Evolutionary conservation across 441 rosid genomes (phyloP).

Genomic region (Macaranga tanarius): DNA sequence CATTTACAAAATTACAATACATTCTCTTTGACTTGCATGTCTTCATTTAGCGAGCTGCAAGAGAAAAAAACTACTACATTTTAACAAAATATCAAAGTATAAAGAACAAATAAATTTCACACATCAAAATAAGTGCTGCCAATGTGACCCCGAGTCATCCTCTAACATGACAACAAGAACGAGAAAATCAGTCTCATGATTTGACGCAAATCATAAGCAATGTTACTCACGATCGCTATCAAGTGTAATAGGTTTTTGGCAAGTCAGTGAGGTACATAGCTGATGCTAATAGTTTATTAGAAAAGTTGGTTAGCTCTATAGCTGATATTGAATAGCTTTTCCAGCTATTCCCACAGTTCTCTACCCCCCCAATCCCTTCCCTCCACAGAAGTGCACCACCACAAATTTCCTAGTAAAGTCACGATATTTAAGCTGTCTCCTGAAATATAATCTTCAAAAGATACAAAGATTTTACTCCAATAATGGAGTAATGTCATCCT

Average conservation of each 20-base stretch:
- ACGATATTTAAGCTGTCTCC: no score
- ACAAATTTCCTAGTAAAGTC: no score
- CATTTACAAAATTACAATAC: not conserved
- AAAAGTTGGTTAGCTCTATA: not conserved
- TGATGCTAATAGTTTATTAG: no score
- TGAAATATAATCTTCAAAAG: no score
- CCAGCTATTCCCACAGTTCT: not conserved
- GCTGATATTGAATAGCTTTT: not conserved
- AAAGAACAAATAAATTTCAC: not conserved
- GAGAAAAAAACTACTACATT: not conserved
- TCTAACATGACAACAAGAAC: no score
- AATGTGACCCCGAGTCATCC: not conserved
- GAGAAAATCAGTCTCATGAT: not conserved
- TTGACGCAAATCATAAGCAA: not conserved
- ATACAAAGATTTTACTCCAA: no score
- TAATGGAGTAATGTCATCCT: no score
- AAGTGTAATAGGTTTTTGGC: not conserved
- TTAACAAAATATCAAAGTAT: not conserved
- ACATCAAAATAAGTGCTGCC: not conserved
- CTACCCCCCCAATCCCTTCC: no score
- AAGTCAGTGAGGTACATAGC: not conserved
- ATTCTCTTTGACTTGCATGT: conserved; percentile 1
- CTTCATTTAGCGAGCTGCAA: conserved; percentile 4
- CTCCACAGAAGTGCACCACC: no score
- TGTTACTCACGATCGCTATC: not conserved